Evolutionary conservation across 208 protist species (phyloP).

Genomic region (Trypanosomatidae sp.): DNA sequence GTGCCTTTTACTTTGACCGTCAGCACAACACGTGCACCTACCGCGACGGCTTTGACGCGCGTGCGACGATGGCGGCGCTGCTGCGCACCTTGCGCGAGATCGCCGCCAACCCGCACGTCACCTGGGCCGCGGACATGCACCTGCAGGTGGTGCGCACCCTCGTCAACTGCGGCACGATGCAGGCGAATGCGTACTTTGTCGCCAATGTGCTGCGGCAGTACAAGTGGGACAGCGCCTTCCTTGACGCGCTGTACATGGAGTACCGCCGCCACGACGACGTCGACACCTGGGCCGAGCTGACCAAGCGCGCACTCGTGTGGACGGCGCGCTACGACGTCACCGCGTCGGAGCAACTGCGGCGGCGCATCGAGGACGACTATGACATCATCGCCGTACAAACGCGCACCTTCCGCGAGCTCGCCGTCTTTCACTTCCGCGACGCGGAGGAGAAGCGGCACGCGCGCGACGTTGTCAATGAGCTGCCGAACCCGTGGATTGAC

Average conservation of each 20-base stretch:
- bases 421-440: slow-evolving; percentile 84
- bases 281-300: slow-evolving; percentile 78
- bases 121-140: slow-evolving; percentile 84
- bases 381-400: slow-evolving; percentile 77
- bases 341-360: slow-evolving; percentile 61
- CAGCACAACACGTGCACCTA: slow-evolving; percentile 20
- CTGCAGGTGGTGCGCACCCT: slow-evolving; percentile 60
- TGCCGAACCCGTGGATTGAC: slow-evolving; percentile 83
- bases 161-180: slow-evolving; percentile 80
- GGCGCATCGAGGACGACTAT: slow-evolving; percentile 87
- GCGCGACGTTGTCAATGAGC: slow-evolving; percentile 55
- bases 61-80: slow-evolving; percentile 25
- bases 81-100: slow-evolving; percentile 44
- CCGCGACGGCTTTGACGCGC: slow-evolving; percentile 36
- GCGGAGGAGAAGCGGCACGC: slow-evolving; percentile 72
- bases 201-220: slow-evolving; percentile 81
- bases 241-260: slow-evolving; percentile 77
- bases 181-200: slow-evolving; percentile 85
- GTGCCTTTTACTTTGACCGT: slow-evolving; percentile 31
- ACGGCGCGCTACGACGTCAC: slow-evolving; percentile 72
- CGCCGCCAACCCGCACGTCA: slow-evolving; percentile 42
- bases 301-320: slow-evolving; percentile 85
- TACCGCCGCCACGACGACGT: slow-evolving; percentile 80
- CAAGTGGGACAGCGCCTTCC: slow-evolving; percentile 58
- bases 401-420: slow-evolving; percentile 79